A percentile compares a stretch with the other conserved stretches of the same genome.
phyloP scores from a whole-genome alignment of 2,329 filamentous ascomycete species.

The Aspergillus arachidicola region DNA sequence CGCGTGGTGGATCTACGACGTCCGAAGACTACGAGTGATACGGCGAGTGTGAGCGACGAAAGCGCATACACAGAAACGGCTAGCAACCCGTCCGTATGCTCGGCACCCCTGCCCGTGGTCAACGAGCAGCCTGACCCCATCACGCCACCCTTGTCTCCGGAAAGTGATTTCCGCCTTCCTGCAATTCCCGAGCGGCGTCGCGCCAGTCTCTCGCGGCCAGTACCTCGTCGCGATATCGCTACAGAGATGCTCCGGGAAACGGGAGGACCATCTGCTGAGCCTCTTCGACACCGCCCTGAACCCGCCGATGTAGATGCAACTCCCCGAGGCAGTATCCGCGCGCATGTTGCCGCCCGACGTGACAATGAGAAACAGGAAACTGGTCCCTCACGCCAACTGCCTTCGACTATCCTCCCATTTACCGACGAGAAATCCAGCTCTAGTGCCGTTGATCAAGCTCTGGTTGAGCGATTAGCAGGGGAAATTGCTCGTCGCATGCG shows the following conservation, averaged over 20 bases:
- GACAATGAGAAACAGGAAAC: conserved; percentile 32
- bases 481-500: conserved; percentile 85
- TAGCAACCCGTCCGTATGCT: conserved; percentile 51
- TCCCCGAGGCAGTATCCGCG: conserved; percentile 33
- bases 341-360: conserved; percentile 16
- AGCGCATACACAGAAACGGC: conserved; percentile 44
- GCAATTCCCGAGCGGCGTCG: conserved; percentile 38
- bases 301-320: conserved; percentile 36
- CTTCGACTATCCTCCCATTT: conserved; percentile 40
- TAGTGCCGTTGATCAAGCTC: conserved; percentile 49
- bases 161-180: conserved; percentile 35
- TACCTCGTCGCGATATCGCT: conserved; percentile 27
- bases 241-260: conserved; percentile 24
- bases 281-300: conserved; percentile 20
- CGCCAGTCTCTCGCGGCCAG: conserved; percentile 30
- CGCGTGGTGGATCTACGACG: conserved; percentile 51
- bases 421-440: conserved; percentile 32
- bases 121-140: conserved; percentile 62
- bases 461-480: conserved; percentile 73
- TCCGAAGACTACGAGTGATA: conserved; percentile 44
- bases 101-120: conserved; percentile 58
- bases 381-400: conserved; percentile 30
- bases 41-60: conserved; percentile 46
- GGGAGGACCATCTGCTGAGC: conserved; percentile 30
- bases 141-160: conserved; percentile 55